Conservation (phyloP, 2,329 filamentous ascomycete genomes). For the Sclerotinia spermophila region DNA sequence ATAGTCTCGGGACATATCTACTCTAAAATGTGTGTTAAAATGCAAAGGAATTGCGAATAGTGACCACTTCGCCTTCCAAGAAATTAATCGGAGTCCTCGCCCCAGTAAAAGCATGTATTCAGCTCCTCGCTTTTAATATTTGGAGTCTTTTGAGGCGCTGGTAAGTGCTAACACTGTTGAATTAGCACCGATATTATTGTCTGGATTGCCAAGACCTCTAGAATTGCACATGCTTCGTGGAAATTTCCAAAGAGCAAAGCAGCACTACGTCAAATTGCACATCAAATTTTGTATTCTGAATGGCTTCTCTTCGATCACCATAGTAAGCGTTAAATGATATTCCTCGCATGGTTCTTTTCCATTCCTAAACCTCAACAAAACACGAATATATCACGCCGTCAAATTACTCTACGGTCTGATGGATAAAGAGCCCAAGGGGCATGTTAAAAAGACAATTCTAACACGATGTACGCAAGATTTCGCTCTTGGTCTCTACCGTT, state of each 20-base stretch:
- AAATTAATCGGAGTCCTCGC: neutral
- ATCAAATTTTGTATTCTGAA: neutral
- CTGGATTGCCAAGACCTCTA: neutral
- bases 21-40: no score
- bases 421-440: neutral
- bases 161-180: neutral
- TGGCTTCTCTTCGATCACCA: neutral
- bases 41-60: neutral
- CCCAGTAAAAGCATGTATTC: conserved; percentile 31
- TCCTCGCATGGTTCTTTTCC: neutral
- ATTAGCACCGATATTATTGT: neutral
- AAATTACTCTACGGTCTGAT: neutral
- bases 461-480: neutral
- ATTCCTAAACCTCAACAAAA: neutral
- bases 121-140: conserved; percentile 28
- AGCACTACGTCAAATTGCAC: neutral
- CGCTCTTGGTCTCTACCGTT: no score
- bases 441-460: neutral
- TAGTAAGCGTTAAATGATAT: neutral
- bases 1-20: neutral
- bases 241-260: neutral
- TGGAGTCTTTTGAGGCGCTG: conserved; percentile 24
- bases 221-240: neutral
- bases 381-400: neutral
- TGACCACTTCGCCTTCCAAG: neutral